phyloP scores from a whole-genome alignment of 257 asterid species.

The Capsicum pubescens region DNA sequence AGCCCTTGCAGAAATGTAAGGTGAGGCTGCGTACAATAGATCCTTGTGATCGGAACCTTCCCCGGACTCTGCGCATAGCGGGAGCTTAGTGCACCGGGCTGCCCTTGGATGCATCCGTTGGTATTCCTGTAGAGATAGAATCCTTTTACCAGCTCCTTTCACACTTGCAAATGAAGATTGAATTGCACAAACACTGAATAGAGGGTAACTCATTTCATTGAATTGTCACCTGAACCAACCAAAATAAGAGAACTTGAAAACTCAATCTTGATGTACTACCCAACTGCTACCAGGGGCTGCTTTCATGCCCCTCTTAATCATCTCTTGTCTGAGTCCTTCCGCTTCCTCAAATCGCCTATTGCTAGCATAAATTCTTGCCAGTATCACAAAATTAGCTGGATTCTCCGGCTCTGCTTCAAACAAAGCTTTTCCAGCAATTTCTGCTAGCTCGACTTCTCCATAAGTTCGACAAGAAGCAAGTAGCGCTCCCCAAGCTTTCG shows the following conservation, averaged over 20 bases:
- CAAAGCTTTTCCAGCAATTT: constrained; percentile 53
- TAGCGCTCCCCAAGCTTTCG: constrained; percentile 63
- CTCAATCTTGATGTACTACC: constrained; percentile 39
- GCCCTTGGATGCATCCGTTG: not conserved
- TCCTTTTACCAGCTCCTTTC: not conserved
- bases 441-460: constrained; percentile 58
- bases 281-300: constrained; percentile 55
- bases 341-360: constrained; percentile 47
- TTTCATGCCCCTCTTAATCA: constrained; percentile 49
- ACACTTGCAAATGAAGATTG: too few species aligned
- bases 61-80: too few species aligned
- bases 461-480: constrained; percentile 57
- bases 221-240: not conserved
- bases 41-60: too few species aligned
- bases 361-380: constrained; percentile 46
- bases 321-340: constrained; percentile 41
- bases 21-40: too few species aligned
- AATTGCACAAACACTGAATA: too few species aligned
- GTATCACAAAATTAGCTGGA: constrained; percentile 54
- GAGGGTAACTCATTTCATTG: not conserved
- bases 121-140: not conserved
- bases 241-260: not conserved
- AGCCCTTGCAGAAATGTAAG: too few species aligned
- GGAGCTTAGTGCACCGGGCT: too few species aligned
- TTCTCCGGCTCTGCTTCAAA: constrained; percentile 56